Conservation (phyloP, 768 basidiomycete species). For the Russula olivacea region DNA sequence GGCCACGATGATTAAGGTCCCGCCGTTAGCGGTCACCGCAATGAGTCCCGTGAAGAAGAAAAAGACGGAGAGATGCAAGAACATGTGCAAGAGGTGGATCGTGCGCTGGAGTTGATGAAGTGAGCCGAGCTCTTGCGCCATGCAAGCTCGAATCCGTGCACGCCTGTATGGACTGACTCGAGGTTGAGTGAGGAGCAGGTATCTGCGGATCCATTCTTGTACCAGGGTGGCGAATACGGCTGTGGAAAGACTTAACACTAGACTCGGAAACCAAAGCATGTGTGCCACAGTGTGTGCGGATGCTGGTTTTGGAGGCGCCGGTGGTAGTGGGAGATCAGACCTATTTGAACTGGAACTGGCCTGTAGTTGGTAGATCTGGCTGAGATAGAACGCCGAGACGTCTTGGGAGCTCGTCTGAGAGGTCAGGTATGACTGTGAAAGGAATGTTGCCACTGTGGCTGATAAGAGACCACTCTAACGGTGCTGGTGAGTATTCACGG, state of each 20-base stretch:
- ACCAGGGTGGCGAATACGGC: constrained; percentile 3
- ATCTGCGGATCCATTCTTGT: constrained; percentile 8
- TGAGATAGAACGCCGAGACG: constrained; percentile 4
- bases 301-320: neutral
- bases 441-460: constrained; percentile 1
- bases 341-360: neutral
- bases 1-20: neutral
- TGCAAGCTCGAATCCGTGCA: constrained; percentile 1
- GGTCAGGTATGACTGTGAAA: neutral
- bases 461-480: constrained; percentile 10
- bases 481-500: neutral
- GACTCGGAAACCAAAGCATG: constrained; percentile 1
- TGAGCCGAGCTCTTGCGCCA: neutral
- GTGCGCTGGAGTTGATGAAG: neutral
- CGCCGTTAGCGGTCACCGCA: neutral
- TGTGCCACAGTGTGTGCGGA: neutral
- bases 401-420: constrained; percentile 6
- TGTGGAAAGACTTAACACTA: neutral
- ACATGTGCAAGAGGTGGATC: neutral
- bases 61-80: constrained; percentile 7
- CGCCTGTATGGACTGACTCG: neutral
- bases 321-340: no score
- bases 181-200: neutral
- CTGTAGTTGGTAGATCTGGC: constrained; percentile 4
- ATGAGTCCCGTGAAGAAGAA: constrained; percentile 4